Evolutionary conservation across 768 basidiomycete species (phyloP), one percentile per base, ranked within the genome.

Genomic region (Termitomyces sp.): DNA sequence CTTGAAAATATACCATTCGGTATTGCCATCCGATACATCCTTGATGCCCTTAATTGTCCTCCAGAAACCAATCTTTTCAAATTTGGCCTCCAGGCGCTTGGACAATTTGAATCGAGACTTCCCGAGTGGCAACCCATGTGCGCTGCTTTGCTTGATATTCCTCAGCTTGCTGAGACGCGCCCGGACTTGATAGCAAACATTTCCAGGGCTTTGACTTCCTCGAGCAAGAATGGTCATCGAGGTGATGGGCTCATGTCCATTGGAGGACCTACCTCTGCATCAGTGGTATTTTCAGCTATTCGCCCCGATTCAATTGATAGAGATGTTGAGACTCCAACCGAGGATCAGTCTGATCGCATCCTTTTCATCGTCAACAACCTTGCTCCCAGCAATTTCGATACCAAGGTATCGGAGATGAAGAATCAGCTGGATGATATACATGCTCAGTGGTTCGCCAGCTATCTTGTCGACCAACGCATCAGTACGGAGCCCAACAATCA

Each of bases 281-380:
- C 76, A 0, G 67, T 76, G 10, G 78, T 86, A 26, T 97, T 97
- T 74, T 85, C 78, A 6, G 79, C 94, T 32, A 90, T 96, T 45
- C 85, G 82, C 59, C 84, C 89, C 11, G 92, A 94, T 65, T 63
- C 66, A 9, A 69, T 88, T 43, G 82, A 85, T n/a, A 76, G 77
- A 13, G 83, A 83, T 47, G 76, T 87, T 18, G 77, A 81, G 46
- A 70, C 77, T 53, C 97, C 97, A 3, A 82, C 88, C 3, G 92
- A 97, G 70, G 92, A 92, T 63, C 71, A 88, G 38, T 92, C 92
- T 30, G 97, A 99, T 77, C 88, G 86, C 60, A 94, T 99, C 62
- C 77, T 98, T 48, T 99, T 99, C 79, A 96, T 98, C 65, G 86
- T 99, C 72, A 99, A 99, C 76, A 98, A 99, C 63, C 81, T 99